These are phyloP conservation scores for Candida vartiovaarae DNA, from an alignment of 805 yeast species.

Conservation along the genomic window DNA sequence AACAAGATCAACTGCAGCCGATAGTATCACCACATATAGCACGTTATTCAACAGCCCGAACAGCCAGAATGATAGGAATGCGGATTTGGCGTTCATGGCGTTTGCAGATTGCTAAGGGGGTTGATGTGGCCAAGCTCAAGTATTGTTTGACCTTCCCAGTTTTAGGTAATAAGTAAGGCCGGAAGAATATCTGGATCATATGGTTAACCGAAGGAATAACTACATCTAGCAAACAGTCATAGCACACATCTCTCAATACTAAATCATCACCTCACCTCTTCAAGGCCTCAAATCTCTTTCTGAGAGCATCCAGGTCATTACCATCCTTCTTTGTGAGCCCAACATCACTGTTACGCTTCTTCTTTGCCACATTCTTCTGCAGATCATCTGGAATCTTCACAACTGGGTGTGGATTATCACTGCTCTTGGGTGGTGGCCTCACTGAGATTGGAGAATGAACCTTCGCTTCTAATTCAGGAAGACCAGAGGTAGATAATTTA, in stretches of 20 bases:
- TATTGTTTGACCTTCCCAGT: too few species aligned
- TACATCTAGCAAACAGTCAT: too few species aligned
- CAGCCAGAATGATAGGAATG: conserved; percentile 57
- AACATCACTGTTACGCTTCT: conserved; percentile 20
- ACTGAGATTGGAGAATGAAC: conserved; percentile 34
- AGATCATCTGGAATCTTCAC: conserved; percentile 36
- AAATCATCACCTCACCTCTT: conserved; percentile 30
- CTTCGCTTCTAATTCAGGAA: conserved; percentile 13
- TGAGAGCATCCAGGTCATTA: conserved; percentile 56
- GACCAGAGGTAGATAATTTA: conserved; percentile 13
- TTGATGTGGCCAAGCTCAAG: too few species aligned
- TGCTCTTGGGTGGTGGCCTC: conserved; percentile 34
- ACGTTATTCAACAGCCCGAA: conserved; percentile 88
- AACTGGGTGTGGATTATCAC: conserved; percentile 32
- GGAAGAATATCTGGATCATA: too few species aligned
- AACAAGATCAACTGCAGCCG: conserved; percentile 89
- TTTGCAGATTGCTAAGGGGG: neutral
- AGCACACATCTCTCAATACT: too few species aligned
- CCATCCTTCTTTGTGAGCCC: conserved; percentile 23
- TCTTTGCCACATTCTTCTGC: conserved; percentile 27
- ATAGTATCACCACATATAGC: conserved; percentile 81
- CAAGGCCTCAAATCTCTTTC: conserved; percentile 73
- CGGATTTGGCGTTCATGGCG: neutral
- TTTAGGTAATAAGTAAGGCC: too few species aligned
- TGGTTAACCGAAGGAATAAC: too few species aligned